These are phyloP conservation scores for Coccomyxa subellipsoidea DNA, from an alignment of 163 green algal species.

Conservation along the genomic window DNA sequence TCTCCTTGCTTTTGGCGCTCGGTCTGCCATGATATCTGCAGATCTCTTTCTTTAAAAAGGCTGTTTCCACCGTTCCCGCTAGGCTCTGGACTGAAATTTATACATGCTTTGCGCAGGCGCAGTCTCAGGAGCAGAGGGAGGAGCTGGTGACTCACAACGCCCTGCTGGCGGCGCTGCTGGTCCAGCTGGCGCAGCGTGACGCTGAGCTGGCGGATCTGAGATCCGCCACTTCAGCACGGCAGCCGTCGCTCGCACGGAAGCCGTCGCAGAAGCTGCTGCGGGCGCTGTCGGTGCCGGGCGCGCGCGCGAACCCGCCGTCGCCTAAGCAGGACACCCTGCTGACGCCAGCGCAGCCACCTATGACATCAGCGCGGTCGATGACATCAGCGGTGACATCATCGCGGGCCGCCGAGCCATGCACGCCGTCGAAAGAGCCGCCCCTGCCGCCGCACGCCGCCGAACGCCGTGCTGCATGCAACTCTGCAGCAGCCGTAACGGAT, in stretches of 20 bases:
- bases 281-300: neutral
- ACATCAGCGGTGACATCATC: neutral
- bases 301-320: too few relatives aligned
- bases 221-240: too few relatives aligned
- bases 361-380: too few relatives aligned
- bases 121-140: neutral
- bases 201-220: neutral
- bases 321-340: too few relatives aligned
- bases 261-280: too few relatives aligned
- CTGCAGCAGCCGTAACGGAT: neutral
- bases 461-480: too few relatives aligned
- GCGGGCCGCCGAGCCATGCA: neutral
- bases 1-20: too few relatives aligned
- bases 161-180: neutral
- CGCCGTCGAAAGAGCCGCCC: neutral
- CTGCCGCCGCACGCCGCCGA: neutral
- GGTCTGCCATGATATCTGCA: too few relatives aligned
- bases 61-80: too few relatives aligned
- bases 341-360: too few relatives aligned
- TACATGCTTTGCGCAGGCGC: neutral
- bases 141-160: neutral
- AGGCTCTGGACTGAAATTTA: too few relatives aligned
- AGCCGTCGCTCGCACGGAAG: neutral
- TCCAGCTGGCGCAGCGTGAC: neutral
- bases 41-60: too few relatives aligned